Evolutionary conservation across 2,329 filamentous ascomycete species (phyloP).

Genomic region (Epichloe bromicola): DNA sequence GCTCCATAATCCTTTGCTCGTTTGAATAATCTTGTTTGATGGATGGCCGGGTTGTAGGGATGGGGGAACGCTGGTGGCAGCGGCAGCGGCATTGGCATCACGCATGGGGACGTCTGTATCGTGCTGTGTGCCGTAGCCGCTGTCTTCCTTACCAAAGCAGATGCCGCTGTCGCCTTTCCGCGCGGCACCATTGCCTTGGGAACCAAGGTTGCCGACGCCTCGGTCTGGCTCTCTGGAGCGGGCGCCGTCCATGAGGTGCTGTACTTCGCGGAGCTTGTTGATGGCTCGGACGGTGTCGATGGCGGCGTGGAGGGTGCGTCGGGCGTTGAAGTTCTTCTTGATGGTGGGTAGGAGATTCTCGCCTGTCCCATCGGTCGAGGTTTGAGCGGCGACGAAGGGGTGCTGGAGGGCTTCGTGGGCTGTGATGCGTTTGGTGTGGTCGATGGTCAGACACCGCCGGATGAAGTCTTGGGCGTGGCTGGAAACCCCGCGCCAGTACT

Average conservation of each 20-base stretch:
- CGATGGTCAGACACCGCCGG: constrained; percentile 78
- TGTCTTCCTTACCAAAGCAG: constrained; percentile 29
- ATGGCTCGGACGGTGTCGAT: constrained; percentile 60
- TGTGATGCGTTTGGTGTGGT: constrained; percentile 77
- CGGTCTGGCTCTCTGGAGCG: constrained; percentile 36
- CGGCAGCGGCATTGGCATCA: constrained; percentile 30
- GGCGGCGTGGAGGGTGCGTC: constrained; percentile 54
- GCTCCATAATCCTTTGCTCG: constrained; percentile 50
- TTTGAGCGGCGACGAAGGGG: constrained; percentile 47
- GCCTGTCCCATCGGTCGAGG: constrained; percentile 33
- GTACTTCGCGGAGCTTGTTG: constrained; percentile 55
- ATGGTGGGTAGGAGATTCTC: constrained; percentile 54
- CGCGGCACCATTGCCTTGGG: constrained; percentile 6
- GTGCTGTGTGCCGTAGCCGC: constrained; percentile 33
- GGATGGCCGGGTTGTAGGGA: constrained; percentile 41
- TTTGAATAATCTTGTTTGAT: constrained; percentile 47
- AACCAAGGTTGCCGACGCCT: constrained; percentile 14
- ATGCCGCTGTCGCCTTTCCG: constrained; percentile 34
- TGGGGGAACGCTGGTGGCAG: constrained; percentile 23
- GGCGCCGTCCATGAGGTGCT: constrained; percentile 44
- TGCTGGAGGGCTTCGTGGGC: constrained; percentile 66
- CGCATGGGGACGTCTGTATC: constrained; percentile 31
- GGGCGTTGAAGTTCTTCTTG: constrained; percentile 64
- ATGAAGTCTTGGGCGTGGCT: constrained; percentile 83
- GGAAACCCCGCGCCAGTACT: constrained; percentile 95